A percentile compares a stretch with the other conserved stretches of the same genome.
phyloP scores from a whole-genome alignment of 768 basidiomycete species.

The Mycena rosella region DNA sequence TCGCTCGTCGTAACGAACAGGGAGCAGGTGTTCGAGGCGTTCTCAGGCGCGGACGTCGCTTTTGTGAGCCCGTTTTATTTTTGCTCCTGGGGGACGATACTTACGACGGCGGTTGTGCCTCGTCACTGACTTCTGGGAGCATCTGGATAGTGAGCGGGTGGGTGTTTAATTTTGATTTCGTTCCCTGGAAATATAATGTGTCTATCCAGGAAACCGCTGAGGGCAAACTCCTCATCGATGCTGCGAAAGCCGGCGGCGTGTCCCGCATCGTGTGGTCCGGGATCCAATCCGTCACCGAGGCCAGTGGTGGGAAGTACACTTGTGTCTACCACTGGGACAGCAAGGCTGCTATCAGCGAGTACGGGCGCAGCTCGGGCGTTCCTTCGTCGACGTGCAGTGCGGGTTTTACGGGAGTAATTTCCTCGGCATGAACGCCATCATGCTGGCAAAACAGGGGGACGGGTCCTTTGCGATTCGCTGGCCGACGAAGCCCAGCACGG shows the following conservation, averaged over 20 bases:
- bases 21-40: slow-evolving; percentile 15
- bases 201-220: slow-evolving; percentile 13
- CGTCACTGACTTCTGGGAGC: slow-evolving; percentile 24
- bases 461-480: background rate
- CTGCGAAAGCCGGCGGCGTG: slow-evolving; percentile 8
- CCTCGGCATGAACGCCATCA: background rate
- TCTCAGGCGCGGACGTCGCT: slow-evolving; percentile 9
- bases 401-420: slow-evolving; percentile 4
- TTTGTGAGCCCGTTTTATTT: slow-evolving; percentile 13
- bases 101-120: background rate
- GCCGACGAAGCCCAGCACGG: background rate
- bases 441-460: background rate
- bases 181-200: background rate
- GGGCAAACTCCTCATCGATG: slow-evolving; percentile 12
- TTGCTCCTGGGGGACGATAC: too few species aligned
- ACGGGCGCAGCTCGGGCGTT: slow-evolving; percentile 11
- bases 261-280: slow-evolving; percentile 12
- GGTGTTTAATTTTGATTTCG: background rate
- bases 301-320: slow-evolving; percentile 3
- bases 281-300: background rate
- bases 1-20: slow-evolving; percentile 16
- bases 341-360: slow-evolving; percentile 8
- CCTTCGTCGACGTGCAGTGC: slow-evolving; percentile 21
- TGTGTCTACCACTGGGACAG: slow-evolving; percentile 5
- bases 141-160: background rate